phyloP scores from a whole-genome alignment of 2,329 filamentous ascomycete species.

The Ophiostoma angusticollis region DNA sequence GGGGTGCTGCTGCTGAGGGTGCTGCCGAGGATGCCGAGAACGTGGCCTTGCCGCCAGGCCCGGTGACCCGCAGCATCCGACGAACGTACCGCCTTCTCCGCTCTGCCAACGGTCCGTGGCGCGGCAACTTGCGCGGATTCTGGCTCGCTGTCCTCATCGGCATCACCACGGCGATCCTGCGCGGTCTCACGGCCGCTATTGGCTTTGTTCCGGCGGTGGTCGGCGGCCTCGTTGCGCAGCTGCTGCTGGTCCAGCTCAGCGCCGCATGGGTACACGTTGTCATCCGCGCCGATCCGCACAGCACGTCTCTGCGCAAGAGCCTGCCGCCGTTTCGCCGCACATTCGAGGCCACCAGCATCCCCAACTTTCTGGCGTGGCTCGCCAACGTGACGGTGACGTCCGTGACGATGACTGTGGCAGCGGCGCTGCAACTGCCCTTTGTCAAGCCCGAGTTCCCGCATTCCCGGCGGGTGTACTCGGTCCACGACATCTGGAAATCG shows the following conservation, averaged over 20 bases:
- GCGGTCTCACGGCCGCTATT: slow-evolving; percentile 30
- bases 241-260: slow-evolving; percentile 54
- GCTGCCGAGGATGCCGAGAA: too few relatives aligned
- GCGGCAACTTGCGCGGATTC: slow-evolving; percentile 58
- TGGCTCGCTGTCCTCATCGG: slow-evolving; percentile 31
- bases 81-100: slow-evolving; percentile 42
- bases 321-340: slow-evolving; percentile 52
- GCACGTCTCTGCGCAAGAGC: slow-evolving; percentile 49
- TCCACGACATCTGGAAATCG: slow-evolving; percentile 31
- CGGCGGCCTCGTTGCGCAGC: slow-evolving; percentile 37
- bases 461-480: slow-evolving; percentile 25
- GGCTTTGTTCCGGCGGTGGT: slow-evolving; percentile 25
- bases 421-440: slow-evolving; percentile 32
- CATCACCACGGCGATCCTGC: slow-evolving; percentile 22
- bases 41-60: slow-evolving; percentile 24
- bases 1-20: slow-evolving; percentile 22
- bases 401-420: slow-evolving; percentile 34
- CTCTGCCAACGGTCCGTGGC: slow-evolving; percentile 49
- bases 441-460: too few relatives aligned
- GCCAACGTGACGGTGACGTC: slow-evolving; percentile 36
- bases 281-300: slow-evolving; percentile 51
- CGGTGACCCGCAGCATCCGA: slow-evolving; percentile 39
- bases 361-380: slow-evolving; percentile 51
- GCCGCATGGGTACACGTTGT: slow-evolving; percentile 78
- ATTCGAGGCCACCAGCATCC: slow-evolving; percentile 55